Evolutionary conservation across 495 filamentous ascomycete species (phyloP).

Genomic region (Lichina pygmaea): DNA sequence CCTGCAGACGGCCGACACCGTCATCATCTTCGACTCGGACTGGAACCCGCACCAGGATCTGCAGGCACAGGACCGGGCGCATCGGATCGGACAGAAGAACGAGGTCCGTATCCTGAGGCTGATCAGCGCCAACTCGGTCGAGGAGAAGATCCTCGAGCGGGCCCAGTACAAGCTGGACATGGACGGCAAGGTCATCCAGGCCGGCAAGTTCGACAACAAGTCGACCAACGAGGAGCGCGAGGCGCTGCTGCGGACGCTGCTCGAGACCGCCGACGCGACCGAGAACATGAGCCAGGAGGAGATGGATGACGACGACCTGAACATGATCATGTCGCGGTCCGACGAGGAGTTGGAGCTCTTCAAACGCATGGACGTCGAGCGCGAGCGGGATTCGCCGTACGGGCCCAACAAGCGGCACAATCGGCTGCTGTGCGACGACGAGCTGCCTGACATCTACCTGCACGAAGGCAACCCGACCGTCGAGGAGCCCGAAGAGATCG

Average conservation of each 20-base stretch:
- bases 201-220: conserved; percentile 97
- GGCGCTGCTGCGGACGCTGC: conserved; percentile 68
- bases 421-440: conserved; percentile 63
- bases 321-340: conserved; percentile 30
- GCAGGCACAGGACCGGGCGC: conserved; percentile 96
- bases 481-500: conserved; percentile 45
- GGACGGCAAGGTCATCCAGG: conserved; percentile 98
- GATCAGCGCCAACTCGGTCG: conserved; percentile 88
- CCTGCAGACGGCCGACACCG: conserved; percentile 88
- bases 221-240: conserved; percentile 96
- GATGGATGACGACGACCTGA: conserved; percentile 94
- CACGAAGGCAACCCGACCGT: conserved; percentile 59
- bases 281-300: conserved; percentile 69
- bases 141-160: conserved; percentile 94
- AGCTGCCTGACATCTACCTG: conserved; percentile 83
- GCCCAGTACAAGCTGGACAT: conserved; percentile 96
- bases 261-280: conserved; percentile 70
- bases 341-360: conserved; percentile 15
- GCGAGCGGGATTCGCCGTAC: conserved; percentile 33
- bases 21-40: conserved; percentile 98
- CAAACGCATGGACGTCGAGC: conserved; percentile 39
- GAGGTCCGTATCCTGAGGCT: conserved; percentile 88
- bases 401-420: conserved; percentile 42
- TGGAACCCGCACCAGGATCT: conserved; percentile 99
- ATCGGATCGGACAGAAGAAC: conserved; percentile 99